A percentile compares a stretch with the other conserved stretches of the same genome.
These are phyloP conservation scores for Diplosphaera chodatii DNA, from an alignment of 139 green algal species.

Conservation along the genomic window DNA sequence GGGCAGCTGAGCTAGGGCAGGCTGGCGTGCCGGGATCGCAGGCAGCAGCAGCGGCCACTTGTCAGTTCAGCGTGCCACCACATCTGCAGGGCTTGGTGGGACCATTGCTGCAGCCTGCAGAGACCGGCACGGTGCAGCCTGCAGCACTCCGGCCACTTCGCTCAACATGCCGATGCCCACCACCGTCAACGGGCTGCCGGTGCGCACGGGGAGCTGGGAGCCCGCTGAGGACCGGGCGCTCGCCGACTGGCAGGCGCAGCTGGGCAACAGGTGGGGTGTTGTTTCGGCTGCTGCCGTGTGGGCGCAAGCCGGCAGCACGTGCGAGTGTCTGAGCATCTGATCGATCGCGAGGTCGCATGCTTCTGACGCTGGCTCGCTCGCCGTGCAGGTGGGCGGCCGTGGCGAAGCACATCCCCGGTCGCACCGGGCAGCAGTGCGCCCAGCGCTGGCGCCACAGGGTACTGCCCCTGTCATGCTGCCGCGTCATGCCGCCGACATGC, in stretches of 20 bases:
- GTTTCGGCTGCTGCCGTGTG: background rate
- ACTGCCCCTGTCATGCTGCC: background rate
- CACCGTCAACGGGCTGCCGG: constrained; percentile 11
- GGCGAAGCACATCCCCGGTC: constrained; percentile 59
- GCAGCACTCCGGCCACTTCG: too few species aligned
- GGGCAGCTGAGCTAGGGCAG: too few species aligned
- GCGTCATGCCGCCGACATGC: background rate
- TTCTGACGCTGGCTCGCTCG: too few species aligned
- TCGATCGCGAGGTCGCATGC: too few species aligned
- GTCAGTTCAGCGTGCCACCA: too few species aligned
- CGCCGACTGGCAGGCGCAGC: constrained; percentile 46
- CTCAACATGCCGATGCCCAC: constrained; percentile 26
- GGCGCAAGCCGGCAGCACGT: too few species aligned
- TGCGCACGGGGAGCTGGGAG: constrained; percentile 49
- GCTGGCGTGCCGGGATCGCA: too few species aligned
- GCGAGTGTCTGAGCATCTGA: too few species aligned
- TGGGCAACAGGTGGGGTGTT: constrained; percentile 31
- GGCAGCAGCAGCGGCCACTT: too few species aligned
- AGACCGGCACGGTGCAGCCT: too few species aligned
- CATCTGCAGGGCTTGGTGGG: too few species aligned
- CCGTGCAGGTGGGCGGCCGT: constrained; percentile 61
- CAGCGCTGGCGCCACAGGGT: constrained; percentile 85
- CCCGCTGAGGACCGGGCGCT: constrained; percentile 54
- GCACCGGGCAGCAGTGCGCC: constrained; percentile 80
- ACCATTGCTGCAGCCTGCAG: too few species aligned